phyloP scores from a whole-genome alignment of 305 asterid species.

The Fraxinus angustifolia region DNA sequence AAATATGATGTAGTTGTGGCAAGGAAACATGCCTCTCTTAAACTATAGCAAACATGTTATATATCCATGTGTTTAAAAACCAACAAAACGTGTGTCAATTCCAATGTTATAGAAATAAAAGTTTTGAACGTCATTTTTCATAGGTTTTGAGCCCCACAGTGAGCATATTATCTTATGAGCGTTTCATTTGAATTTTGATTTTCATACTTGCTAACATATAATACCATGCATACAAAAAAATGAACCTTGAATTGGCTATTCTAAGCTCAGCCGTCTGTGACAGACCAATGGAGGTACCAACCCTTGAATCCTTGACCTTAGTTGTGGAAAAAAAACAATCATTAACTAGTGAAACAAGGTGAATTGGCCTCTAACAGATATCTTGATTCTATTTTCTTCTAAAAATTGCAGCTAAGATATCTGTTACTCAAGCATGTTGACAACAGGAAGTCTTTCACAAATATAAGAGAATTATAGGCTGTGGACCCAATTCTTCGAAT shows the following conservation, averaged over 20 bases:
- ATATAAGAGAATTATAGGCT: neutral
- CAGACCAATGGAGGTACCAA: neutral
- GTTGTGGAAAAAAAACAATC: neutral
- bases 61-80: neutral
- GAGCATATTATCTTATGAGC: neutral
- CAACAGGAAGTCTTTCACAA: neutral
- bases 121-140: neutral
- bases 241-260: neutral
- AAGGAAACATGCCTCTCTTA: neutral
- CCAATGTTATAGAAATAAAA: neutral
- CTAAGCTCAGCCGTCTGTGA: neutral
- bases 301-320: neutral
- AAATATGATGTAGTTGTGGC: neutral
- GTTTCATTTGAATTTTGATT: neutral
- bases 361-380: too few relatives aligned
- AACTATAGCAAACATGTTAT: neutral
- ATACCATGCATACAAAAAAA: neutral
- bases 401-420: too few relatives aligned
- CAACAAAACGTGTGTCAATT: neutral
- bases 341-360: too few relatives aligned
- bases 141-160: neutral
- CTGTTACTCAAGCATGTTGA: too few relatives aligned
- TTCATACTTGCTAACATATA: neutral
- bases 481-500: neutral
- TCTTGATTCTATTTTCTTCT: too few relatives aligned